Percentiles rank a stretch among this genome's conserved stretches.
These are phyloP conservation scores for Cyberlindnera meyerae DNA, from an alignment of 805 yeast genomes.

Conservation along the genomic window DNA sequence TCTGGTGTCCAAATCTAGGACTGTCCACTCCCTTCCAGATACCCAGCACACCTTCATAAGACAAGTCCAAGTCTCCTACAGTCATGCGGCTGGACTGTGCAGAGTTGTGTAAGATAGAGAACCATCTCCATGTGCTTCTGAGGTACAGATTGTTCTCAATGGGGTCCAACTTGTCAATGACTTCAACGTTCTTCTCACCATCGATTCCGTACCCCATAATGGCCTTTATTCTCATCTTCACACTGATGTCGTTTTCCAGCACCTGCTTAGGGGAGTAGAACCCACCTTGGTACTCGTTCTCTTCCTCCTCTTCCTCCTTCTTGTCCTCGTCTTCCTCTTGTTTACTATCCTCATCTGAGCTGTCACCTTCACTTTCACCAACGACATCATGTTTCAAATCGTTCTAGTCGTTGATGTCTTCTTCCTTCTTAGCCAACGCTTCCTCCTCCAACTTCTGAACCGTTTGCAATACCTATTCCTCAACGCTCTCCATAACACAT, in stretches of 20 bases:
- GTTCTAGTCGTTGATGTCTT: conserved; percentile 29
- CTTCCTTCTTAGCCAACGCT: no score
- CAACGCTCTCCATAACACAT: conserved; percentile 32
- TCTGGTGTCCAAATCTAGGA: conserved; percentile 23
- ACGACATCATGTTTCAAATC: conserved; percentile 11
- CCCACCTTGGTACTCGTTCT: conserved; percentile 20
- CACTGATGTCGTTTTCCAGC: conserved; percentile 67
- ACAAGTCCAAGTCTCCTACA: conserved; percentile 68
- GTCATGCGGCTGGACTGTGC: conserved; percentile 63
- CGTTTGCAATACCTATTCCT: conserved; percentile 25
- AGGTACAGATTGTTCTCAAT: conserved; percentile 52
- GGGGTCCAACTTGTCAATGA: conserved; percentile 49
- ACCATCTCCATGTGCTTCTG: conserved; percentile 89
- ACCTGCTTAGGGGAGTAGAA: conserved; percentile 38
- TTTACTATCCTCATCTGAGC: conserved; percentile 3
- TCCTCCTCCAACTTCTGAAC: conserved; percentile 19
- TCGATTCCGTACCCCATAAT: conserved; percentile 66
- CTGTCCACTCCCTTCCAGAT: conserved; percentile 78
- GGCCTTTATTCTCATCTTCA: conserved; percentile 69
- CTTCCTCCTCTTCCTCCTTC: conserved; percentile 22
- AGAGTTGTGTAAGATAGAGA: conserved; percentile 63
- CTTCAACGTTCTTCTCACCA: conserved; percentile 55
- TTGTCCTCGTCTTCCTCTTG: conserved; percentile 15
- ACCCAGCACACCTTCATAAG: conserved; percentile 84
- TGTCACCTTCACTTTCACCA: not conserved